Conservation (phyloP, 495 filamentous ascomycete species). For the Parathielavia hyrcaniae region DNA sequence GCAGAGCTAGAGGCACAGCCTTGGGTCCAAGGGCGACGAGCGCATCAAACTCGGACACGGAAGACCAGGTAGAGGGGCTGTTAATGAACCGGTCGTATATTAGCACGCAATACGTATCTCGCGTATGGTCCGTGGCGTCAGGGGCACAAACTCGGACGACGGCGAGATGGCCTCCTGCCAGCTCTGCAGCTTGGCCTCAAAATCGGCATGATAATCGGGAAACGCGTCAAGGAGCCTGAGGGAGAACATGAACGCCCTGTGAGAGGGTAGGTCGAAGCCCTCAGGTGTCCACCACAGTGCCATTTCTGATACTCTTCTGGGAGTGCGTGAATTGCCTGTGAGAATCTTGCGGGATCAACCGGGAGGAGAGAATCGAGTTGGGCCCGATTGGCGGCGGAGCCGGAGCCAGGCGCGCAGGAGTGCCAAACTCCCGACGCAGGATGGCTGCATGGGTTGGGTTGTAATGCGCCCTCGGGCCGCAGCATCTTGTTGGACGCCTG, state of each 20-base stretch:
- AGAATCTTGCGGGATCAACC: background rate
- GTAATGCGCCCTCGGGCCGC: background rate
- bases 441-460: background rate
- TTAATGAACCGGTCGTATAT: background rate
- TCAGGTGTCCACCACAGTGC: too few species aligned
- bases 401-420: too few species aligned
- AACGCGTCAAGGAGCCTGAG: background rate
- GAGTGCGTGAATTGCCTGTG: background rate
- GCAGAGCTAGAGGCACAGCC: background rate
- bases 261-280: background rate
- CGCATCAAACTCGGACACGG: background rate
- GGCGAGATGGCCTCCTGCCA: slow-evolving; percentile 1
- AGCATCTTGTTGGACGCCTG: background rate
- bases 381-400: too few species aligned
- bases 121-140: background rate
- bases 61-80: slow-evolving; percentile 1
- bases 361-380: background rate
- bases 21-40: background rate
- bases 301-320: background rate
- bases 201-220: background rate
- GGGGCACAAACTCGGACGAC: slow-evolving; percentile 1
- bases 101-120: background rate
- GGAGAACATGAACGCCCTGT: background rate
- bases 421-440: background rate
- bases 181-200: background rate